Percentiles rank a stretch among this genome's conserved stretches.
These are phyloP conservation scores for Phialophora macrospora DNA, from an alignment of 2,329 filamentous ascomycete species.

Conservation along the genomic window DNA sequence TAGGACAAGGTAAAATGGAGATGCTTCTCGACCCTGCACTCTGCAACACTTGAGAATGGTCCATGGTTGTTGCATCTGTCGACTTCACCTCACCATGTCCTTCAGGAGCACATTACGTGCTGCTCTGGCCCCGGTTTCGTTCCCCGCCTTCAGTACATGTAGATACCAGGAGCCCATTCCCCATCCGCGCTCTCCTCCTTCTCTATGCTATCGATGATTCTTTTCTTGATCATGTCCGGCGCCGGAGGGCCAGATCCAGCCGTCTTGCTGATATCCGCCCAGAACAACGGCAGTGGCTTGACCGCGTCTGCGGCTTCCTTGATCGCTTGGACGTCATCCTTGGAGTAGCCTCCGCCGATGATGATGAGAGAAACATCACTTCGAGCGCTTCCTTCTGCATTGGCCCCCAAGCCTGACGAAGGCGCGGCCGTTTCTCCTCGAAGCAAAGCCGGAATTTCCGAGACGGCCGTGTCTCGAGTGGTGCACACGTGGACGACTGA, in stretches of 20 bases:
- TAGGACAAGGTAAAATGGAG: neutral
- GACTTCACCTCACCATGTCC: neutral
- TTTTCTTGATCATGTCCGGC: constrained; percentile 29
- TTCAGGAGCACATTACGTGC: neutral
- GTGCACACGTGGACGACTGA: constrained; percentile 32
- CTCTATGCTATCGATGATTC: constrained; percentile 28
- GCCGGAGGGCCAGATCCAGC: constrained; percentile 25
- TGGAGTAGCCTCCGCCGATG: constrained; percentile 28
- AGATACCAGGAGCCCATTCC: constrained; percentile 27
- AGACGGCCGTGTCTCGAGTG: constrained; percentile 21
- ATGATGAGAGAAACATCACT: constrained; percentile 30
- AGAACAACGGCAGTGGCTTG: constrained; percentile 28
- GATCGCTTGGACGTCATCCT: constrained; percentile 27
- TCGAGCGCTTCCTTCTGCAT: constrained; percentile 15
- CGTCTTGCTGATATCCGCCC: constrained; percentile 30
- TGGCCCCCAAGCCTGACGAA: constrained; percentile 26
- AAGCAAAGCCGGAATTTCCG: constrained; percentile 32
- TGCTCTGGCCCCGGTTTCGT: neutral
- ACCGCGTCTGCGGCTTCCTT: constrained; percentile 22
- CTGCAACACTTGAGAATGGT: neutral
- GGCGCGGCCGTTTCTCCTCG: constrained; percentile 26
- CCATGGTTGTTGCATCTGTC: neutral
- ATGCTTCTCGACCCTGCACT: neutral
- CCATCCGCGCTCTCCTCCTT: constrained; percentile 24
- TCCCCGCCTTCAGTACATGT: constrained; percentile 26